Base-by-base conservation (phyloP, 805 yeast species). In the Starmerella sp. region DNA sequence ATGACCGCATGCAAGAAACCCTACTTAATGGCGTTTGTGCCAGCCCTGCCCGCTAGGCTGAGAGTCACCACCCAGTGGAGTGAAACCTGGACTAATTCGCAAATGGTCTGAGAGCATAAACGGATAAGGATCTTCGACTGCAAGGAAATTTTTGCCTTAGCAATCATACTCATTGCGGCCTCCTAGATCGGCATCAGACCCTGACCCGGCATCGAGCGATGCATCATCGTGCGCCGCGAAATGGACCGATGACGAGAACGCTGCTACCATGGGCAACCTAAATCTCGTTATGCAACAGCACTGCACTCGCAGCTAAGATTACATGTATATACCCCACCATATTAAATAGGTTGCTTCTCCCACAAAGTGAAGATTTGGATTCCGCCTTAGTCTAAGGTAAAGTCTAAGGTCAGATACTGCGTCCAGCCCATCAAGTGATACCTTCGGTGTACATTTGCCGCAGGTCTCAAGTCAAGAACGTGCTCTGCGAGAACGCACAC, bases 331-430 rank as follows among this genome's bases (percentile, higher is more conserved):
- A 7, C 43, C 28, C 42, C 15, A n/a, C 15, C 43, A 29, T 48
- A 48, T 48, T 48, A 48, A 48, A 48, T 36, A 48, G 35, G 43
- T 48, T 37, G 43, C 51, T 37, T 48, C 43, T 22, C 31, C 37
- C 51, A 6, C 11, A 7, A 35, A 29, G 35, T 30, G 32, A 13
- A 48, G 37, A 38, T 38, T 48, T 48, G 34, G 28, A 48, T n/a
- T 29, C 42, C 22, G 17, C 43, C 43, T 48, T 48, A 13, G 36
- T 36, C 43, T 36, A 48, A 48, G 36, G 35, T 14, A 34, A 13
- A 46, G 39, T 14, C 39, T 32, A 32, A 46, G 49, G 32, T 29
- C 45, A 42, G 45, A n/a, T 37, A 29, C 14, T 28, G 32, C 15
- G 30, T 31, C 15, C 48, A 31, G 48, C 37, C 8, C 8, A 8